Evolutionary conservation across 2,329 filamentous ascomycete species (phyloP).

Genomic region (Hypoxylon sp.): DNA sequence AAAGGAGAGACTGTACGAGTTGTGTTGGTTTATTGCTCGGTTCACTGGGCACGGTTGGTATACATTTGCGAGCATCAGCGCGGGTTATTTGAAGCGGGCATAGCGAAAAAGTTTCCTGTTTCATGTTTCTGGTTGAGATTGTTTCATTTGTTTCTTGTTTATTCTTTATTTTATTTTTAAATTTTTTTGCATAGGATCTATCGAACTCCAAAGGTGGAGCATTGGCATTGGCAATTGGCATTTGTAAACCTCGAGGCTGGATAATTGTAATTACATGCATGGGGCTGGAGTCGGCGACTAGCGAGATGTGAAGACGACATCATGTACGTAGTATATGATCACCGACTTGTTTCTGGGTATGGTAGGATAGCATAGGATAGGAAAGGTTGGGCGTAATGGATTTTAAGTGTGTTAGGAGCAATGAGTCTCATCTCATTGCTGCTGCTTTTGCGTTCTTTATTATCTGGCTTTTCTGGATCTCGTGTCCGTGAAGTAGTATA

Average conservation of each 20-base stretch:
- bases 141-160: neutral
- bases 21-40: conserved; percentile 1
- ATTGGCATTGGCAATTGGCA: neutral
- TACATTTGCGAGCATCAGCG: conserved; percentile 3
- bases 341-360: conserved; percentile 12
- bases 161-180: conserved; percentile 3
- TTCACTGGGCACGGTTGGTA: neutral
- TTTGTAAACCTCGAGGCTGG: conserved; percentile 27
- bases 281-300: conserved; percentile 30
- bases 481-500: neutral
- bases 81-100: neutral
- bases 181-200: neutral
- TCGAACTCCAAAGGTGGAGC: neutral
- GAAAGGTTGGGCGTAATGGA: conserved; percentile 12
- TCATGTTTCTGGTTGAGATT: conserved; percentile 8
- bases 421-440: conserved; percentile 10
- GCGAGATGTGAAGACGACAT: conserved; percentile 20
- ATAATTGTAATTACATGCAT: conserved; percentile 32
- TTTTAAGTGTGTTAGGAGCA: neutral
- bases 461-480: neutral
- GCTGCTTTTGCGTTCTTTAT: conserved; percentile 7
- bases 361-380: conserved; percentile 6
- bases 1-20: conserved; percentile 13
- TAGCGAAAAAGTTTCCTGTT: conserved; percentile 10
- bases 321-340: conserved; percentile 32